Evolutionary conservation across 768 basidiomycete genomes (phyloP), one percentile per base, ranked within the genome.

Genomic region (Tulasnella sp.): DNA sequence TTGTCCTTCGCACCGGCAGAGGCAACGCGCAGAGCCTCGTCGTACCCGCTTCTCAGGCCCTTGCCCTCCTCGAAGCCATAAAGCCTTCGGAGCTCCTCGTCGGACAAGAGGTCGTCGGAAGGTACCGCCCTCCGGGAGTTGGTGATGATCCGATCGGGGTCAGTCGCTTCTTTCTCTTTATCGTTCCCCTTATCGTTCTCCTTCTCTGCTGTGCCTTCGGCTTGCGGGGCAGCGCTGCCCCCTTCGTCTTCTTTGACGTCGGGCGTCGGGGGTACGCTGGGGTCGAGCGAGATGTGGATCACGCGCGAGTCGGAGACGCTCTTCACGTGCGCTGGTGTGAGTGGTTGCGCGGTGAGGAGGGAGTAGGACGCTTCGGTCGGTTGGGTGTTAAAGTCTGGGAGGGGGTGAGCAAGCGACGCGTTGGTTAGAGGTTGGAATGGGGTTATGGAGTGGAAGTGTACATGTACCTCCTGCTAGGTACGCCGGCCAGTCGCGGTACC

Each of bases 301-400:
- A 79, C 89, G 52, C n/a, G n/a, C n/a, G n/a, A n/a, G n/a, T n/a
- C n/a, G n/a, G n/a, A n/a, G n/a, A n/a, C n/a, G n/a, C n/a, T n/a
- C n/a, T n/a, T n/a, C n/a, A n/a, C n/a, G n/a, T n/a, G n/a, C n/a
- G n/a, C n/a, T n/a, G n/a, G n/a, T n/a, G n/a, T n/a, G n/a, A n/a
- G n/a, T n/a, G n/a, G n/a, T n/a, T n/a, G n/a, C n/a, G n/a, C n/a
- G n/a, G n/a, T n/a, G n/a, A n/a, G n/a, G n/a, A n/a, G n/a, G n/a
- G n/a, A n/a, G n/a, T n/a, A n/a, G n/a, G n/a, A 88, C 7, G 92
- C 83, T 77, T 95, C 94, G 74, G 84, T 84, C 0, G 96, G 96
- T 14, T 87, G 80, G 69, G 92, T 92, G 79, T 98, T 98, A 81
- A 97, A 94, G 79, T 98, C 95, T 95, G 69, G 66, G 29, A 66